Evolutionary conservation across 192 early-diverging fungal species (phyloP), one percentile per base, ranked within the genome.

Genomic region (Funneliformis geosporum): DNA sequence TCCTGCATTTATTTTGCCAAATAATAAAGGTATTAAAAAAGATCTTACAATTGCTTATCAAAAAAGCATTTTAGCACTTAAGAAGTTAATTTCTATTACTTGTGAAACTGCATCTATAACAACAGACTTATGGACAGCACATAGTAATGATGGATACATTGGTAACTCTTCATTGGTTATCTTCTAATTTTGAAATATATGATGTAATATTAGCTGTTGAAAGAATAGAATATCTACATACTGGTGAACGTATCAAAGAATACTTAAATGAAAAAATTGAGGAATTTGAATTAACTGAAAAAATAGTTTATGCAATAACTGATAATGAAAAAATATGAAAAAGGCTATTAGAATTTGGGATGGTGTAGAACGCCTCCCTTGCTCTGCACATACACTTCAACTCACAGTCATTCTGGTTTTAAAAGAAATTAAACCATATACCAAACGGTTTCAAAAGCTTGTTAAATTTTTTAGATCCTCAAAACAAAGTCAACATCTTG

Each of bases 51-150:
- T 14, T 55, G 70, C 46, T 2, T 72, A 72, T 27, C 5, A 72
- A 16, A 47, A 72, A 50, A 9, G 43, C 3, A 27, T 72, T 27
- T 47, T 72, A 72, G 0, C 28, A 27, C 5, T 72, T n/a, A 50
- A 72, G 25, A 2, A 72, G 25, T 72, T 72, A n/a, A 18, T 50
- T 50, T 72, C 8, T 47, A 50, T 7, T 5, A 72, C 44, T 23
- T 72, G 44, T 72, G 2, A 72, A 50, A 72, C 70, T 72, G 23
- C 70, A 28, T 72, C n/a, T 21, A 72, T 72, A 47, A 75, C 73
- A 9, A 75, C 73, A 33, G 59, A 62, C 47, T 60, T 74, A 50
- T 74, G 2, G 9, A 74, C 47, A 33, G 11, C 14, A 4, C 1
- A 27, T 23, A 60, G 44, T 74, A 50, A 74, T 12, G 28, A 50